Conservation (phyloP, 1,284 basidiomycete species). For the Neonothopanus nambi region DNA sequence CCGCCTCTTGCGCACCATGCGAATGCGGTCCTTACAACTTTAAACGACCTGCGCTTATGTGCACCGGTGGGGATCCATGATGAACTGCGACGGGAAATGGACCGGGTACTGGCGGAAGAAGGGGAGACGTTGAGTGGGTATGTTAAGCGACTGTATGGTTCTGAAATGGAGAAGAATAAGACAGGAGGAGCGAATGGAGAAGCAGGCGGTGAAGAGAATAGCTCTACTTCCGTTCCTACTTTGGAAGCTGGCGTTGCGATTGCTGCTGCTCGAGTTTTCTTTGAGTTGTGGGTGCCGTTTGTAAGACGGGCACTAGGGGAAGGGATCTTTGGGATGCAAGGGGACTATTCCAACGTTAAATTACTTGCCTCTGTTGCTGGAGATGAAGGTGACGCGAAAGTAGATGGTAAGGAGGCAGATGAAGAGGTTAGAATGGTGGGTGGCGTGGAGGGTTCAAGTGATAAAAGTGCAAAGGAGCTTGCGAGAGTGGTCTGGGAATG, state of each 20-base stretch:
- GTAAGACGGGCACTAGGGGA: constrained; percentile 65
- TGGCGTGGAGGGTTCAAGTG: no score
- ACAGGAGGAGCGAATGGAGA: constrained; percentile 15
- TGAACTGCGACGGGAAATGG: constrained; percentile 43
- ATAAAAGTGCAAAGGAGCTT: no score
- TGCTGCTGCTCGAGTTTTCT: constrained; percentile 58
- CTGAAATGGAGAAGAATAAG: constrained; percentile 20
- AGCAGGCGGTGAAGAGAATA: constrained; percentile 22
- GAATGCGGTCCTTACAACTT: constrained; percentile 72
- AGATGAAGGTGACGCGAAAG: no score
- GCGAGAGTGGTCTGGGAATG: no score
- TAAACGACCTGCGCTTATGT: constrained; percentile 83
- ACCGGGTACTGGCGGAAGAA: constrained; percentile 48
- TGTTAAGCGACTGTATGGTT: constrained; percentile 31
- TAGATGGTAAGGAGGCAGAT: no score
- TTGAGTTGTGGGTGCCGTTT: constrained; percentile 66
- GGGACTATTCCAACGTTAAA: background rate
- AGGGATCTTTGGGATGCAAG: constrained; percentile 65
- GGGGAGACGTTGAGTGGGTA: constrained; percentile 48
- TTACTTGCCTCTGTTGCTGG: background rate
- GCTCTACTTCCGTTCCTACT: constrained; percentile 29
- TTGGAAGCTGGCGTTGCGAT: constrained; percentile 46
- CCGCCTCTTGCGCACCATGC: constrained; percentile 77
- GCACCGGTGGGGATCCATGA: constrained; percentile 62
- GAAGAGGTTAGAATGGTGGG: no score